Conservation (phyloP, 2,329 filamentous ascomycete species). For the Pyrenophora teres region DNA sequence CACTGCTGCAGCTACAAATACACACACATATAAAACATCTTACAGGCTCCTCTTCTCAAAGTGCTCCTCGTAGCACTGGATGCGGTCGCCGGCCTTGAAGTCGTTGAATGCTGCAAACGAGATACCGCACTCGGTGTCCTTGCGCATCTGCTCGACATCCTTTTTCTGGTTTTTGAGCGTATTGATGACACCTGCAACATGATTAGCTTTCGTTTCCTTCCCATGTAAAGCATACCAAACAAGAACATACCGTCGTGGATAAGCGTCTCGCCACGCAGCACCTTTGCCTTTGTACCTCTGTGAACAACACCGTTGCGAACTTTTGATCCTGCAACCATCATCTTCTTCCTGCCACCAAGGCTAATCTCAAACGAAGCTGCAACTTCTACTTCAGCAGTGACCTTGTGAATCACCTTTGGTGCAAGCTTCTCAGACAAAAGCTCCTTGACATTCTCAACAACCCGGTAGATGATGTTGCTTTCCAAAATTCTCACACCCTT, state of each 20-base stretch:
- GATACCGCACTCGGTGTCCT: conserved; percentile 92
- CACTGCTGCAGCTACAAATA: too few species aligned
- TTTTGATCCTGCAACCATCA: conserved; percentile 84
- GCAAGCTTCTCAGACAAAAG: conserved; percentile 72
- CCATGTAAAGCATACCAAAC: neutral
- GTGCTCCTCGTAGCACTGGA: conserved; percentile 85
- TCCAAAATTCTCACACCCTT: conserved; percentile 78
- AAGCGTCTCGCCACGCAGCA: conserved; percentile 71
- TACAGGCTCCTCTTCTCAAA: conserved; percentile 68
- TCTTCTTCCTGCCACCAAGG: conserved; percentile 69
- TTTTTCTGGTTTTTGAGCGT: conserved; percentile 93
- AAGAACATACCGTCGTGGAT: conserved; percentile 77
- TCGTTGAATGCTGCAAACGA: conserved; percentile 79
- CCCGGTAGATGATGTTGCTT: conserved; percentile 83
- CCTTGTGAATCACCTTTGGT: conserved; percentile 68
- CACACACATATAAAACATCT: conserved; percentile 7
- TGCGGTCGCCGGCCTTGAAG: conserved; percentile 78
- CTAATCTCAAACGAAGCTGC: conserved; percentile 83
- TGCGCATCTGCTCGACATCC: conserved; percentile 85
- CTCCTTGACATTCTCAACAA: conserved; percentile 72
- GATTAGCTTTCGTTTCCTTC: conserved; percentile 4
- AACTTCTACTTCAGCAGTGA: conserved; percentile 87
- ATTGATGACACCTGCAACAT: conserved; percentile 68
- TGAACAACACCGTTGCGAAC: conserved; percentile 79
- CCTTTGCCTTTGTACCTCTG: conserved; percentile 67